phyloP scores from a whole-genome alignment of 2,329 filamentous ascomycete species.

The Colletotrichum sp. region DNA sequence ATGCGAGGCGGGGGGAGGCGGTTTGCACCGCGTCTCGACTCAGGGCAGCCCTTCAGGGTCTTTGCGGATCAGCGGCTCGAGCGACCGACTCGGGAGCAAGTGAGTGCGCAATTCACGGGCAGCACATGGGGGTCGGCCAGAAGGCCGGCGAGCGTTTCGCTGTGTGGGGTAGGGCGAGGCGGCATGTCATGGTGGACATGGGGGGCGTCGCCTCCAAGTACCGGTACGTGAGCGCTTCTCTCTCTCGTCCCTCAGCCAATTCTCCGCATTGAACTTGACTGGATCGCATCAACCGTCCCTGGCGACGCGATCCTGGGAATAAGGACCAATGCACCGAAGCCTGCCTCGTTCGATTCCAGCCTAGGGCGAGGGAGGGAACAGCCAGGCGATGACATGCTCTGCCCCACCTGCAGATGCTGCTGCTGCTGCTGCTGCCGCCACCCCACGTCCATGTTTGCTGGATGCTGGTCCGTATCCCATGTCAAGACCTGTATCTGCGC shows the following conservation, averaged over 20 bases:
- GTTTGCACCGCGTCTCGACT: conserved; percentile 11
- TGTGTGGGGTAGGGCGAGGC: conserved; percentile 15
- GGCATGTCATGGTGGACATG: conserved; percentile 11
- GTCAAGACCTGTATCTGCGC: not conserved
- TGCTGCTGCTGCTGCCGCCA: not conserved
- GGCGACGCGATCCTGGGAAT: conserved; percentile 3
- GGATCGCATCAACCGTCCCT: conserved; percentile 18
- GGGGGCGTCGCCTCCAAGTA: not conserved
- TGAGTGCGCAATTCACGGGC: not conserved
- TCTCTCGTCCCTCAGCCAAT: not conserved
- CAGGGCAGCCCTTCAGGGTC: conserved; percentile 12
- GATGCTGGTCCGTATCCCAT: not conserved
- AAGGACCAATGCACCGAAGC: conserved; percentile 17
- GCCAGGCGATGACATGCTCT: conserved; percentile 18
- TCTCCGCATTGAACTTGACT: conserved; percentile 20
- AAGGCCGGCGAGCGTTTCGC: conserved; percentile 12
- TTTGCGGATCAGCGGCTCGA: conserved; percentile 23
- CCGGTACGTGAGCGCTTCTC: conserved; percentile 2
- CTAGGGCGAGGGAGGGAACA: not conserved
- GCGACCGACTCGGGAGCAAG: conserved; percentile 13
- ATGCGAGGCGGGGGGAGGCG: not conserved
- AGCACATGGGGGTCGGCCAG: not conserved
- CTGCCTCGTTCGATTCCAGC: conserved; percentile 10
- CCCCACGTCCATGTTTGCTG: not conserved
- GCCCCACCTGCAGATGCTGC: not conserved